Evolutionary conservation across 495 filamentous ascomycete species (phyloP).

Genomic region (Penicillium odoratum): DNA sequence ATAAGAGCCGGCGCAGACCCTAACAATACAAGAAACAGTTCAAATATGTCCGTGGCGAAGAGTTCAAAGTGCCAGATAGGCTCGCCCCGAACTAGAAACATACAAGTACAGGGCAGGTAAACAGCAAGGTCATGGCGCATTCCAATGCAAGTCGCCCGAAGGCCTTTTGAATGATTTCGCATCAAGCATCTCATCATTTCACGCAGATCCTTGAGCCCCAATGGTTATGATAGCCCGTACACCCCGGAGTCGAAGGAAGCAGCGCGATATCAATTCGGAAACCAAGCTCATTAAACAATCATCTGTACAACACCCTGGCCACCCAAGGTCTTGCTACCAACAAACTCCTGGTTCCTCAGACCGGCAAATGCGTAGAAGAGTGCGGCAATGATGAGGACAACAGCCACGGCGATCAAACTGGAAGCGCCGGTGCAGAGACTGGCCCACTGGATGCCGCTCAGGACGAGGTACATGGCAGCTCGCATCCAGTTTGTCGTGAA

Average conservation of each 20-base stretch:
- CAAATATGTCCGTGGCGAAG: slow-evolving; percentile 16
- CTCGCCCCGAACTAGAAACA: slow-evolving; percentile 15
- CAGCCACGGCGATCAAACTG: slow-evolving; percentile 81
- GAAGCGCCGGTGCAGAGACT: slow-evolving; percentile 60
- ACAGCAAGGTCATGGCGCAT: slow-evolving; percentile 28
- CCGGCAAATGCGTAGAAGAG: slow-evolving; percentile 82
- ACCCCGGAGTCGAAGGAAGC: slow-evolving; percentile 1
- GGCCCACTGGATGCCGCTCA: slow-evolving; percentile 82
- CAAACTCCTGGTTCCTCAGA: slow-evolving; percentile 89
- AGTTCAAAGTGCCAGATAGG: slow-evolving; percentile 9
- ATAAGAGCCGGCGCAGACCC: background rate
- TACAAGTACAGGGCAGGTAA: slow-evolving; percentile 29
- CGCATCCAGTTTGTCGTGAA: slow-evolving; percentile 98
- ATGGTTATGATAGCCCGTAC: slow-evolving; percentile 2
- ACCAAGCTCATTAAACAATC: slow-evolving; percentile 69
- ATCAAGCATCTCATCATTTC: slow-evolving; percentile 29
- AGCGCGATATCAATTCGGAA: slow-evolving; percentile 7
- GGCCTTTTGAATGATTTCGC: slow-evolving; percentile 16
- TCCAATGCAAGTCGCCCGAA: slow-evolving; percentile 24
- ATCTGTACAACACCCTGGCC: slow-evolving; percentile 95
- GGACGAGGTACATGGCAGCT: slow-evolving; percentile 80
- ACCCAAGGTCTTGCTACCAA: slow-evolving; percentile 95
- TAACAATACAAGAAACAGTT: slow-evolving; percentile 13
- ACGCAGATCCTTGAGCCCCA: slow-evolving; percentile 7
- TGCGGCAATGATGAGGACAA: slow-evolving; percentile 74